A percentile compares a stretch with the other conserved stretches of the same genome.
phyloP scores from a whole-genome alignment of 345 rosid species.

The Syzygium aqueum region DNA sequence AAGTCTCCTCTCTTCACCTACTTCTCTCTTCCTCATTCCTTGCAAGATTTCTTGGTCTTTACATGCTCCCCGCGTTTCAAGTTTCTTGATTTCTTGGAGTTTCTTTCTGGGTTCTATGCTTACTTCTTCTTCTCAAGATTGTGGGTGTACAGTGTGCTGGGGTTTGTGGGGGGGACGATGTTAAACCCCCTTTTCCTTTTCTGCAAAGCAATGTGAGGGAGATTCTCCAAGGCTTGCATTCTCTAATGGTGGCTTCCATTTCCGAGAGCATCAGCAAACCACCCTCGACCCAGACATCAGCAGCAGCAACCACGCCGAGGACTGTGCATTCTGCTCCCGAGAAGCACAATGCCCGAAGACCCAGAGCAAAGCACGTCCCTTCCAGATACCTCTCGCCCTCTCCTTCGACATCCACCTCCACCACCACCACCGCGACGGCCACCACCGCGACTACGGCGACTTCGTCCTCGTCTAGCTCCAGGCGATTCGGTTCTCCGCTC shows the following conservation, averaged over 20 bases:
- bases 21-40: not conserved
- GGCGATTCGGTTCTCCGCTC: constrained; percentile 59
- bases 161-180: not conserved
- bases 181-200: not conserved
- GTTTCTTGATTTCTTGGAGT: not conserved
- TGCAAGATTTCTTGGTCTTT: not conserved
- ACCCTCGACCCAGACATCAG: not conserved
- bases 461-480: constrained; percentile 29
- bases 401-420: constrained; percentile 50
- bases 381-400: constrained; percentile 89
- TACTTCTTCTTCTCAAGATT: not conserved
- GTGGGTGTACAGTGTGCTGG: not conserved
- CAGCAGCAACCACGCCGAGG: not conserved
- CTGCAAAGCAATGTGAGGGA: not conserved
- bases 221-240: not conserved
- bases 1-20: not conserved
- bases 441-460: constrained; percentile 15
- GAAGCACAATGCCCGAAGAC: constrained; percentile 21
- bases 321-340: not conserved
- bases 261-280: not conserved
- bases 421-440: constrained; percentile 23
- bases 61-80: not conserved
- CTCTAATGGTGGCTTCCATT: not conserved
- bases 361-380: constrained; percentile 76
- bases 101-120: not conserved